Conservation (phyloP, 768 basidiomycete genomes). For the Clavulina sp. region DNA sequence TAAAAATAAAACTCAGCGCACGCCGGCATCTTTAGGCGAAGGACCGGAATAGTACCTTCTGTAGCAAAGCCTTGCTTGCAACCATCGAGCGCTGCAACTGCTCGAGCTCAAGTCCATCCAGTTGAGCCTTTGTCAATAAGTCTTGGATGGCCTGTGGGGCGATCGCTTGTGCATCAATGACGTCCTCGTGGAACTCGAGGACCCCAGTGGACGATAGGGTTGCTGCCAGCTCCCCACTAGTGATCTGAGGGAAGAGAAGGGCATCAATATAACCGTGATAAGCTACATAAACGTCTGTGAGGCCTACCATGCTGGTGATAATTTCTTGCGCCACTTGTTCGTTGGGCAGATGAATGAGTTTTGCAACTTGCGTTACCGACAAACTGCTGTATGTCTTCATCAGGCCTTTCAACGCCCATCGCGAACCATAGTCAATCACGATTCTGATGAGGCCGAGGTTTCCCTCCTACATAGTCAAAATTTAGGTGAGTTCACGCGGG, state of each 20-base stretch:
- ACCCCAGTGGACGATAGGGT: slow-evolving; percentile 48
- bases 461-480: slow-evolving; percentile 52
- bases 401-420: slow-evolving; percentile 64
- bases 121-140: slow-evolving; percentile 37
- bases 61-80: slow-evolving; percentile 52
- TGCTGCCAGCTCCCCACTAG: slow-evolving; percentile 49
- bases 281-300: not conserved
- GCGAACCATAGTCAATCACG: slow-evolving; percentile 49
- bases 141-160: slow-evolving; percentile 44
- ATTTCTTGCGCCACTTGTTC: slow-evolving; percentile 16
- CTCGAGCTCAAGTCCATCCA: slow-evolving; percentile 31
- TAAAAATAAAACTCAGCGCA: too few relatives aligned
- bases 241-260: slow-evolving; percentile 32
- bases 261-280: not conserved
- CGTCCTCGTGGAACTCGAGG: slow-evolving; percentile 53
- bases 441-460: slow-evolving; percentile 54
- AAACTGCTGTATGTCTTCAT: slow-evolving; percentile 72
- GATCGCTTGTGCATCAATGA: slow-evolving; percentile 24
- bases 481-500: too few relatives aligned
- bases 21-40: too few relatives aligned
- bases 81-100: slow-evolving; percentile 38
- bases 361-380: slow-evolving; percentile 52
- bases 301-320: slow-evolving; percentile 55
- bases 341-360: slow-evolving; percentile 28
- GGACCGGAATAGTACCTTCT: too few relatives aligned